Evolutionary conservation across 1,284 basidiomycete species (phyloP), one percentile per base, ranked within the genome.

Genomic region (Fomitopsis palustris): DNA sequence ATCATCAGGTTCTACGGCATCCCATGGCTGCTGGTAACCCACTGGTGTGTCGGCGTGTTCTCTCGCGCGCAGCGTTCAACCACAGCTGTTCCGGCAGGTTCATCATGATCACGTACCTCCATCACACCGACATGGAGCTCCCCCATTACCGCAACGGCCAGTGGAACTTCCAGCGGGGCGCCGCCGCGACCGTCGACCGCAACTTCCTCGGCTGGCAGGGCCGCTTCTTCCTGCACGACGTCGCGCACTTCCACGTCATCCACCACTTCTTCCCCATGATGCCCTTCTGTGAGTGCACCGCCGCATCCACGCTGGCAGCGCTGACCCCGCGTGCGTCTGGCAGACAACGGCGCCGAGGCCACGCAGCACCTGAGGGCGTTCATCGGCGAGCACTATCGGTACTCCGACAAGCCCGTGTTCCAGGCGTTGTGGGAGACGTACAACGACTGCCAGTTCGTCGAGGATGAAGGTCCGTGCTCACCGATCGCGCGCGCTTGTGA

Each of bases 381-480:
- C 64, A 77, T 85, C 45, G 81, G 83, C 14, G 75, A 81, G 1
- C 78, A 84, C 66, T 85, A 85, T 62, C 72, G 68, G 19, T 77
- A 67, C 59, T 81, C 80, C 9, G 74, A 81, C 31, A 75, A 77
- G 57, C 78, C 79, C 23, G 75, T 76, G 2, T 85, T 85, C 74
- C 68, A 74, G 60, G 78, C 81, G 2, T 75, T 86, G 4, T 85
- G 83, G 83, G 73, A 80, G 5, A 82, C 72, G 57, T 85, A 84
- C 67, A 86, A 84, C 66, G 72, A 77, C 21, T 87, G 83, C 65
- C 77, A 86, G 69, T 92, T 88, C 73, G 85, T 93, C 51, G 90
- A 93, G 65, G 83, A 88, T 68, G 78, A 79, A 53, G 75, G 74
- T 72, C 25, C 10, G 38, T 53, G 5, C 19, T 35, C 17, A 33